Conservation (phyloP, 106 monocot genomes). For the Allium sativum region DNA sequence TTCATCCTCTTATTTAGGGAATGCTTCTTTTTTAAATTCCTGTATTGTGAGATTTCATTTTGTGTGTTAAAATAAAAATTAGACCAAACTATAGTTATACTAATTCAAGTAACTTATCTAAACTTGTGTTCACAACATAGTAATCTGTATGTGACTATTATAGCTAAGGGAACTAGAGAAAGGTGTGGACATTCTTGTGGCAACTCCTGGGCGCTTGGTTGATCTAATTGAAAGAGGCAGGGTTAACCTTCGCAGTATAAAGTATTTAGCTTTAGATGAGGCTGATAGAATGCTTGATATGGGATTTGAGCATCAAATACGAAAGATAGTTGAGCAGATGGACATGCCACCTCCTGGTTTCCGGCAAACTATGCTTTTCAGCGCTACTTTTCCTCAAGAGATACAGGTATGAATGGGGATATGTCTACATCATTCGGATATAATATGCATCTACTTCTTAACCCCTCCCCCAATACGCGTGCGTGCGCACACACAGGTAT, state of each 20-base stretch:
- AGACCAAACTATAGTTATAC: too few relatives aligned
- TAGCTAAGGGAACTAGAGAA: slow-evolving; percentile 35
- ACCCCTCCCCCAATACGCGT: too few relatives aligned
- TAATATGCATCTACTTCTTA: neutral
- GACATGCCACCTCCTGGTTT: slow-evolving; percentile 21
- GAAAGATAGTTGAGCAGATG: slow-evolving; percentile 37
- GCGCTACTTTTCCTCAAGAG: slow-evolving; percentile 10
- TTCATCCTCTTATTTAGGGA: too few relatives aligned
- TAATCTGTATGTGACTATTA: neutral
- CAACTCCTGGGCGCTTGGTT: slow-evolving; percentile 43
- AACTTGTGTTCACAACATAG: too few relatives aligned
- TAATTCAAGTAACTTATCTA: too few relatives aligned
- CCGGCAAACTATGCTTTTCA: slow-evolving; percentile 15
- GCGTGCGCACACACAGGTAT: too few relatives aligned
- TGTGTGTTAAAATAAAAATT: too few relatives aligned
- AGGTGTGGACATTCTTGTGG: slow-evolving; percentile 44
- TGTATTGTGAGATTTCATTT: too few relatives aligned
- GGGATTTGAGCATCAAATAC: slow-evolving; percentile 55
- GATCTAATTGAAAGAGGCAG: slow-evolving; percentile 38
- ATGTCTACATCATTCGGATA: neutral
- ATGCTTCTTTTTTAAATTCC: too few relatives aligned
- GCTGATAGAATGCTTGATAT: slow-evolving; percentile 61
- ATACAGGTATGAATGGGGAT: slow-evolving; percentile 10
- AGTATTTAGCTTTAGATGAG: slow-evolving; percentile 43
- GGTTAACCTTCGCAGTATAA: slow-evolving; percentile 30